phyloP scores from a whole-genome alignment of 148 eudicot species.

The Selenicereus undatus region DNA sequence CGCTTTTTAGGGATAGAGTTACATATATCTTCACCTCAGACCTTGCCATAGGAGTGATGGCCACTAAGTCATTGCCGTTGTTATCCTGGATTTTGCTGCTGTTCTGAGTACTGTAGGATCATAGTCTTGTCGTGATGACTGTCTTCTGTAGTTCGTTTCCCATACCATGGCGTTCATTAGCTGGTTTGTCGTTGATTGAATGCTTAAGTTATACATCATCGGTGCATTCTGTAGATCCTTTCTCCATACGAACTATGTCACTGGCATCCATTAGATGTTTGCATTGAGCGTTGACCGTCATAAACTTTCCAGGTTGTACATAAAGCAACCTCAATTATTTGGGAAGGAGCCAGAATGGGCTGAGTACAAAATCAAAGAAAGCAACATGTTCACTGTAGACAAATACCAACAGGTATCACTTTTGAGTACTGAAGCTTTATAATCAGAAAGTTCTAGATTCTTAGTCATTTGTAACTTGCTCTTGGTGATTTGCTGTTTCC shows the following conservation, averaged over 20 bases:
- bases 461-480: background rate
- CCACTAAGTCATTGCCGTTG: background rate
- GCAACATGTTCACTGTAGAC: constrained; percentile 96
- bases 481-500: constrained; percentile 17
- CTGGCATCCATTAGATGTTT: background rate
- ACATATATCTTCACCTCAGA: background rate
- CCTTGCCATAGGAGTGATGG: background rate
- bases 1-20: background rate
- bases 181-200: background rate
- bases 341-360: constrained; percentile 71
- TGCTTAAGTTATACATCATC: background rate
- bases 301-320: constrained; percentile 55
- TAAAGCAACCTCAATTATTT: constrained; percentile 62
- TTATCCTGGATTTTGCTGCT: background rate
- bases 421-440: background rate
- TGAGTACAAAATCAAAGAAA: constrained; percentile 94
- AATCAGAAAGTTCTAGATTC: background rate
- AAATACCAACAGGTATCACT: constrained; percentile 90
- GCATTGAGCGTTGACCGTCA: constrained; percentile 5
- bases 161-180: background rate
- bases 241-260: background rate
- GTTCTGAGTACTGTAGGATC: background rate
- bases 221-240: background rate
- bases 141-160: background rate
- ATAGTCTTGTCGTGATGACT: background rate